Conservation (phyloP, 345 rosid genomes). For the Limnanthes douglasii region DNA sequence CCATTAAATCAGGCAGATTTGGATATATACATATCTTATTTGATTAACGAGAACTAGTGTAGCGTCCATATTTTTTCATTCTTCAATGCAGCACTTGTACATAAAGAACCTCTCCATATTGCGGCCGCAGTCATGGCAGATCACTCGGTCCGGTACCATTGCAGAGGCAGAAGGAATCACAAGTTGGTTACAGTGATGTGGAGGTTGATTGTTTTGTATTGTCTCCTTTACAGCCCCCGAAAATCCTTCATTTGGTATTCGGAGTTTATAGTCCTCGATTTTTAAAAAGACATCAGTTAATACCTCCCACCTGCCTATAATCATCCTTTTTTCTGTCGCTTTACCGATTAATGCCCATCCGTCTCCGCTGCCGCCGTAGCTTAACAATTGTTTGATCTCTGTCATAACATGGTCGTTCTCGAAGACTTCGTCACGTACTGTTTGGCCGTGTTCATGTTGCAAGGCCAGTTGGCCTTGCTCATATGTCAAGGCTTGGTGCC, state of each 20-base stretch:
- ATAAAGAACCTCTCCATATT: conserved; percentile 45
- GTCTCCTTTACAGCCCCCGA: conserved; percentile 22
- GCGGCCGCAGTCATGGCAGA: conserved; percentile 39
- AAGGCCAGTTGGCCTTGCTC: too few species aligned
- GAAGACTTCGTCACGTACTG: conserved; percentile 15
- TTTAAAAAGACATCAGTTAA: too few species aligned
- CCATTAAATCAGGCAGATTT: too few species aligned
- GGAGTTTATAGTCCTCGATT: conserved; percentile 14
- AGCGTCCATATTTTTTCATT: conserved; percentile 2
- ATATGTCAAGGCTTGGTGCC: too few species aligned
- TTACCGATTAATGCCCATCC: conserved; percentile 51
- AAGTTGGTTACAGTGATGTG: conserved; percentile 40
- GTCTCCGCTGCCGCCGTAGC: conserved; percentile 39
- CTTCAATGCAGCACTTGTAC: conserved; percentile 51
- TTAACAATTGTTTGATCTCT: conserved; percentile 36
- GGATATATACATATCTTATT: too few species aligned
- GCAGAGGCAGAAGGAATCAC: conserved; percentile 23
- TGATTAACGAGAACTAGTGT: conserved; percentile 2
- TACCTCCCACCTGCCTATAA: too few species aligned
- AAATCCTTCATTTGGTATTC: conserved; percentile 22
- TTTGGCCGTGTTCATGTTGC: conserved; percentile 22
- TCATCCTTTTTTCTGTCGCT: conserved; percentile 15
- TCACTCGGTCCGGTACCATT: conserved; percentile 26
- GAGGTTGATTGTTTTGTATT: conserved; percentile 12
- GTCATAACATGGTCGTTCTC: conserved; percentile 33